These are phyloP conservation scores for Diaporthe nobilis DNA, from an alignment of 2,329 filamentous ascomycete genomes.

Conservation along the genomic window DNA sequence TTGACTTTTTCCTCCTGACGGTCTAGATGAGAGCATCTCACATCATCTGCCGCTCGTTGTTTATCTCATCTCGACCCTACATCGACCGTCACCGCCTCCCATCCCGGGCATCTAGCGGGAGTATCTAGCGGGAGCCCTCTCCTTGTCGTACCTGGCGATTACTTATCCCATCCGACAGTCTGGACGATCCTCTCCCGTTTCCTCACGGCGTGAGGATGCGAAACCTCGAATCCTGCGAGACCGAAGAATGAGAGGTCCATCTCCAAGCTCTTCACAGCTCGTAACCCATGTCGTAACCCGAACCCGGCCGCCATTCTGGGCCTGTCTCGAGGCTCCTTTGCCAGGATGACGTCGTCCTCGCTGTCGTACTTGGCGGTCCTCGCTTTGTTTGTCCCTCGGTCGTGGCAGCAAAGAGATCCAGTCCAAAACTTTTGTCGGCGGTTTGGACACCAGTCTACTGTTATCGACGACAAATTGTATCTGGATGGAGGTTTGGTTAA, in stretches of 20 bases:
- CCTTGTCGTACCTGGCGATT: neutral
- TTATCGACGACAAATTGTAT: constrained; percentile 72
- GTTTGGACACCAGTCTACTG: constrained; percentile 72
- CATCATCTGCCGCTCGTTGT: constrained; percentile 11
- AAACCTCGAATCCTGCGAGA: neutral
- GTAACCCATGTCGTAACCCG: constrained; percentile 13
- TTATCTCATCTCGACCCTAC: neutral
- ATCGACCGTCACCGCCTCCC: constrained; percentile 12
- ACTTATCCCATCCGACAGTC: constrained; percentile 14
- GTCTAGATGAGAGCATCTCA: neutral
- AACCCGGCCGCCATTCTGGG: constrained; percentile 27
- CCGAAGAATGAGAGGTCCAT: constrained; percentile 15
- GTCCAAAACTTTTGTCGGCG: constrained; percentile 67
- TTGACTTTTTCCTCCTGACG: neutral
- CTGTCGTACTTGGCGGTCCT: constrained; percentile 19
- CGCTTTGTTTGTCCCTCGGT: constrained; percentile 27
- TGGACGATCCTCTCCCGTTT: neutral
- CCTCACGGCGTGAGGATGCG: neutral
- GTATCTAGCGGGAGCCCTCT: neutral
- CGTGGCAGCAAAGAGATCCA: constrained; percentile 61
- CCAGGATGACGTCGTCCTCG: constrained; percentile 21
- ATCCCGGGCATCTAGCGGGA: neutral
- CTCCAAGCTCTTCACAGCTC: constrained; percentile 2
- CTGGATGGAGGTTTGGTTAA: constrained; percentile 74
- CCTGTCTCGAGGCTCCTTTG: constrained; percentile 8